Evolutionary conservation across 2,329 filamentous ascomycete species (phyloP).

Genomic region (Decorospora gaudefroyi): DNA sequence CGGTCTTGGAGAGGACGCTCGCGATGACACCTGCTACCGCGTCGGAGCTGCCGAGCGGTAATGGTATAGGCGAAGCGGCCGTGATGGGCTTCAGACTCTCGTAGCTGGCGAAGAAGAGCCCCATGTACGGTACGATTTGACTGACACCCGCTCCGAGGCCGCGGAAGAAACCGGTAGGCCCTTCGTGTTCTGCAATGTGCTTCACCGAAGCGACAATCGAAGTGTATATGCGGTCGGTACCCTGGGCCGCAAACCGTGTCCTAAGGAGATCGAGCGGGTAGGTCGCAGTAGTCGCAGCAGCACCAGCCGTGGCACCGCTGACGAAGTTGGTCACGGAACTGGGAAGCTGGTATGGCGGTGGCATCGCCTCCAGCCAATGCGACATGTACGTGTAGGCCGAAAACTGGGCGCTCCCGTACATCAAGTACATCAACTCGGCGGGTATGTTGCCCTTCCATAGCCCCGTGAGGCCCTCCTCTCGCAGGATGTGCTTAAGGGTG

Average conservation of each 20-base stretch:
- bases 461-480: constrained; percentile 77
- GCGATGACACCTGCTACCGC: constrained; percentile 80
- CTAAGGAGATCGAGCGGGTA: constrained; percentile 93
- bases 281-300: constrained; percentile 77
- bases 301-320: constrained; percentile 80
- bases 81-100: constrained; percentile 65
- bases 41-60: constrained; percentile 76
- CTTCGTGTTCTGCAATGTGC: constrained; percentile 77
- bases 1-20: constrained; percentile 81
- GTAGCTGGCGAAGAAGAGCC: constrained; percentile 90
- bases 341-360: constrained; percentile 58
- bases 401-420: constrained; percentile 89
- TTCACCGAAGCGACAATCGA: constrained; percentile 70
- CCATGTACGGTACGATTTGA: constrained; percentile 96
- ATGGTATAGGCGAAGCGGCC: constrained; percentile 57
- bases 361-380: constrained; percentile 63
- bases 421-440: constrained; percentile 90
- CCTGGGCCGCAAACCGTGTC: constrained; percentile 96
- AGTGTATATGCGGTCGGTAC: constrained; percentile 75
- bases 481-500: constrained; percentile 76
- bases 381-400: constrained; percentile 79
- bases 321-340: constrained; percentile 77
- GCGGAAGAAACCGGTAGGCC: constrained; percentile 79
- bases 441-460: constrained; percentile 99
- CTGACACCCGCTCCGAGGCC: constrained; percentile 79